Conservation (phyloP, 768 basidiomycete genomes). For the Paxillus involutus region DNA sequence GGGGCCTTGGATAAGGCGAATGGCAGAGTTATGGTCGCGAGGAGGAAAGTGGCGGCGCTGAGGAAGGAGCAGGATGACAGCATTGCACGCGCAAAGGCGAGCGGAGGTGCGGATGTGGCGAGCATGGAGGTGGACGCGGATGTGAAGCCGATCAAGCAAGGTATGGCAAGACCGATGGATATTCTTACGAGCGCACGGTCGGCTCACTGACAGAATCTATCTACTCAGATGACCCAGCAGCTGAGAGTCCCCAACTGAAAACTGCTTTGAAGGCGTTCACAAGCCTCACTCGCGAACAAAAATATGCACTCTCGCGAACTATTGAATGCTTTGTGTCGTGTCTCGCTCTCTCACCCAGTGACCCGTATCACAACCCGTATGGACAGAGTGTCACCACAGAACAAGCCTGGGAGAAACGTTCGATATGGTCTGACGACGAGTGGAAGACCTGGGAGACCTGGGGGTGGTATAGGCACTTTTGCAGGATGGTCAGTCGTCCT, state of each 20-base stretch:
- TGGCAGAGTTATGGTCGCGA: slow-evolving; percentile 78
- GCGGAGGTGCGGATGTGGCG: slow-evolving; percentile 48
- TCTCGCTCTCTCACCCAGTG: slow-evolving; percentile 47
- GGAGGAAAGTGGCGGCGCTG: slow-evolving; percentile 68
- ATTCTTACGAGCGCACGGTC: too few species aligned
- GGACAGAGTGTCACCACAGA: slow-evolving; percentile 60
- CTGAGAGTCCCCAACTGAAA: slow-evolving; percentile 66
- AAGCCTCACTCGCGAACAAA: slow-evolving; percentile 75
- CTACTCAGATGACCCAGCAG: slow-evolving; percentile 42
- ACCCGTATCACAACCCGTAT: slow-evolving; percentile 47
- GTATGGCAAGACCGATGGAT: slow-evolving; percentile 1
- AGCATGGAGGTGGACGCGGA: slow-evolving; percentile 74
- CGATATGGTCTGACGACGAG: slow-evolving; percentile 66
- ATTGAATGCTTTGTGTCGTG: slow-evolving; percentile 74
- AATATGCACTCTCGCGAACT: slow-evolving; percentile 65
- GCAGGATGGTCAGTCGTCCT: slow-evolving; percentile 59
- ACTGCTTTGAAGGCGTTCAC: slow-evolving; percentile 75
- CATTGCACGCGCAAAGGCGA: slow-evolving; percentile 72
- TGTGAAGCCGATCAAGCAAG: slow-evolving; percentile 53
- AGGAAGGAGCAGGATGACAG: slow-evolving; percentile 90
- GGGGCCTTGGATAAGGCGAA: slow-evolving; percentile 88
- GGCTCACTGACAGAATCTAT: slow-evolving; percentile 4
- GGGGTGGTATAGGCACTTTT: slow-evolving; percentile 92
- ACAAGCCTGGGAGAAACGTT: slow-evolving; percentile 68
- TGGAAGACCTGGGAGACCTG: slow-evolving; percentile 89